Evolutionary conservation across 2,329 filamentous ascomycete genomes (phyloP).

Genomic region (Curvularia sp.): DNA sequence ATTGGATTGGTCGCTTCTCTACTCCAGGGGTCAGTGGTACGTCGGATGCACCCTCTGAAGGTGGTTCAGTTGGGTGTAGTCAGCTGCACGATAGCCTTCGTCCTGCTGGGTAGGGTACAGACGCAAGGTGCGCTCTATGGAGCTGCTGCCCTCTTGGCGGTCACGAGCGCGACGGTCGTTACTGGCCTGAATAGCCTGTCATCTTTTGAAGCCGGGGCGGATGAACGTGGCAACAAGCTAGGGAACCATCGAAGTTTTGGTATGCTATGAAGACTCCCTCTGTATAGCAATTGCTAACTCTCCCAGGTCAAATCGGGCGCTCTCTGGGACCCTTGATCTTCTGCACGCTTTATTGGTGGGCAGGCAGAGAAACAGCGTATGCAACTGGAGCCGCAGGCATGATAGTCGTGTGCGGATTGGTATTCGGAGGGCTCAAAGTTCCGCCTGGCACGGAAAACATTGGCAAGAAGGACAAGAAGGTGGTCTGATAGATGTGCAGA

Average conservation of each 20-base stretch:
- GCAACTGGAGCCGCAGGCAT: constrained; percentile 81
- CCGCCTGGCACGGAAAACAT: constrained; percentile 57
- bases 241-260: constrained; percentile 77
- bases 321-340: constrained; percentile 88
- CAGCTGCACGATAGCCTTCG: constrained; percentile 79
- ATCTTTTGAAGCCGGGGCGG: constrained; percentile 83
- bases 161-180: constrained; percentile 93
- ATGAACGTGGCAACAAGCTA: constrained; percentile 84
- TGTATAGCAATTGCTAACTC: constrained; percentile 20
- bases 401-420: constrained; percentile 72
- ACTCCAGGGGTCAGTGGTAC: constrained; percentile 91
- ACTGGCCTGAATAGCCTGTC: constrained; percentile 91
- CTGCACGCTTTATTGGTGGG: constrained; percentile 98
- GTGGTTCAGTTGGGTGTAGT: constrained; percentile 82
- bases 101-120: constrained; percentile 74
- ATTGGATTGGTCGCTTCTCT: constrained; percentile 90
- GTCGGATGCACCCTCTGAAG: constrained; percentile 79
- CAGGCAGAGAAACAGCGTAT: constrained; percentile 86
- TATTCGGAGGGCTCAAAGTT: constrained; percentile 74
- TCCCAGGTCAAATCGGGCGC: constrained; percentile 81
- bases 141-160: constrained; percentile 82
- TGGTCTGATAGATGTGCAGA: not conserved
- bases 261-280: constrained; percentile 31
- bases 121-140: constrained; percentile 76
- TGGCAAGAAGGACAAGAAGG: constrained; percentile 34